Percentiles rank a stretch among this genome's conserved stretches.
Conservation (phyloP, 2,329 filamentous ascomycete genomes). For the Cladosporium sp. region DNA sequence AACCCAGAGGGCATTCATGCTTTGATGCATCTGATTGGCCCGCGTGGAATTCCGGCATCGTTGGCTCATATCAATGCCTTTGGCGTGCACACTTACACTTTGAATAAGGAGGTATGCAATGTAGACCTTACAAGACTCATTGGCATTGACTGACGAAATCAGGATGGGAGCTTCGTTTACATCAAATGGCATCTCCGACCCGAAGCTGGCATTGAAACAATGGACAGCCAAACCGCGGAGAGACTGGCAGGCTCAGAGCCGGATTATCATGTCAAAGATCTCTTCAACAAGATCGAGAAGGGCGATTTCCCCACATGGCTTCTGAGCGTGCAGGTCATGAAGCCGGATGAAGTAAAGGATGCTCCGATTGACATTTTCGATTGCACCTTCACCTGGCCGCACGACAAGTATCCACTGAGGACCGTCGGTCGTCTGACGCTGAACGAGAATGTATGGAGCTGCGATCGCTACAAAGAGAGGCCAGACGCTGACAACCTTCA, state of each 20-base stretch:
- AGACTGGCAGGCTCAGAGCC: constrained; percentile 39
- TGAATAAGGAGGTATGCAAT: constrained; percentile 18
- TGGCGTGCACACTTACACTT: constrained; percentile 49
- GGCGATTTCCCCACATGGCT: constrained; percentile 53
- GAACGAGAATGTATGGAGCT: constrained; percentile 43
- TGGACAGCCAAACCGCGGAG: constrained; percentile 42
- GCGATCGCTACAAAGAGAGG: neutral
- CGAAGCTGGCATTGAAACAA: constrained; percentile 48
- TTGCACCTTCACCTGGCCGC: constrained; percentile 57
- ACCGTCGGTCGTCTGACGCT: constrained; percentile 53
- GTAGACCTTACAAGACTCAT: neutral
- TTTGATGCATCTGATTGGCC: constrained; percentile 53
- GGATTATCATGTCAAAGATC: constrained; percentile 41
- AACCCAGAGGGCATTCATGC: constrained; percentile 43
- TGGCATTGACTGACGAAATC: neutral
- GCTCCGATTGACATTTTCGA: constrained; percentile 57
- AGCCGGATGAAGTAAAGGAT: constrained; percentile 50
- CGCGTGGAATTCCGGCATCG: neutral
- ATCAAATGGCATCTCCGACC: constrained; percentile 54
- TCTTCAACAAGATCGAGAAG: constrained; percentile 47
- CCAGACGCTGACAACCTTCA: neutral
- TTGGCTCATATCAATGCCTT: constrained; percentile 50
- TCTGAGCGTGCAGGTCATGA: constrained; percentile 56
- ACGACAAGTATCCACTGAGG: constrained; percentile 35
- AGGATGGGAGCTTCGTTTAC: constrained; percentile 52